Evolutionary conservation across 371 early-diverging fungal species (phyloP), one percentile per base, ranked within the genome.

Genomic region (Mucor lusitanicus): DNA sequence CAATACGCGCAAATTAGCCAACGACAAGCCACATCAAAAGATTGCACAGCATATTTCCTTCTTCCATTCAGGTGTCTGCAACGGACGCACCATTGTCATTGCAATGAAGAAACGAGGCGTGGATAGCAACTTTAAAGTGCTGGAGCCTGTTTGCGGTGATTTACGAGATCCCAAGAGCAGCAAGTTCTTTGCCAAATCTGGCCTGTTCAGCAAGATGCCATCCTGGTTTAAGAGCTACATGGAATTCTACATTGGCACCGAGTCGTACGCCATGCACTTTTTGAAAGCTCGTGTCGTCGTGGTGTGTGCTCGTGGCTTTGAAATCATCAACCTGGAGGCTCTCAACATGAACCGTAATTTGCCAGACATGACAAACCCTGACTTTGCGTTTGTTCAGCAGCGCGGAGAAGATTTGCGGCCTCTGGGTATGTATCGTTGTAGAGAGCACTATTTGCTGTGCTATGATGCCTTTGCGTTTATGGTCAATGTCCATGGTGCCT

Each of bases 381-480:
- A 79, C 42, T 83, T 79, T 66, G 69, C 53, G 4, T 83, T 83
- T 71, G 68, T 83, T 9, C 64, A 63, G 5, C 72, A 76, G 50
- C 72, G 73, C 19, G 68, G 67, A 8, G 76, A 77, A 2, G 61
- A 72, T 13, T 37, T 89, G 3, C 69, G 82, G 56, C 97, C 98
- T 1, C 82, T 96, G 28, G 90, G 92, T 2, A 88, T 97, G 70
- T 97, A 92, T 79, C 84, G 93, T 12, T 85, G 94, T 37, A 82
- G 87, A 30, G 90, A 92, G 12, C 86, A 92, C 72, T 94, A 93
- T 73, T 68, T 97, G 50, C 85, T 97, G 19, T 97, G 97, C 75
- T 97, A 96, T 77, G 90, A 94, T 80, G 92, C 90, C 63, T 95
- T 95, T 83, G 94, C 90, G 0, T 96, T 97, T 70, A 94, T 89